Evolutionary conservation across 2,329 filamentous ascomycete species (phyloP).

Genomic region (Monilinia laxa): DNA sequence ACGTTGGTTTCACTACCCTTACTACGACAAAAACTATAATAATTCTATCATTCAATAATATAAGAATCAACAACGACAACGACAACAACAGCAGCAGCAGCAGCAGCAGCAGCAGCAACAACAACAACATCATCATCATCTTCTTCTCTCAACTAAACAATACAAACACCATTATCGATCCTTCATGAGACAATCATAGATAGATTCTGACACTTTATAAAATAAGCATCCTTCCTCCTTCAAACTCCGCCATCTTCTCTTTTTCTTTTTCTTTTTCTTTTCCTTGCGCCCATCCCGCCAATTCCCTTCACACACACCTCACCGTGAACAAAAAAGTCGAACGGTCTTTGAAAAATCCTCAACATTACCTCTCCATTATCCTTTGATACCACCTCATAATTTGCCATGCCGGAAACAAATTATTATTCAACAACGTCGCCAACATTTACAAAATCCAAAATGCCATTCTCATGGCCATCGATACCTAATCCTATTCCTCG

Average conservation of each 20-base stretch:
- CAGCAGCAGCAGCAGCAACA: not conserved
- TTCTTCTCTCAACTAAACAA: not conserved
- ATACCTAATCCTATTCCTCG: conserved; percentile 58
- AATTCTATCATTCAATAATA: conserved; percentile 21
- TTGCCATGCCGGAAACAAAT: conserved; percentile 33
- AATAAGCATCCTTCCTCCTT: conserved; percentile 11
- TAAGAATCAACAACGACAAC: not conserved
- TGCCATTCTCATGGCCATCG: conserved; percentile 48
- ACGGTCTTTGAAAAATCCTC: not conserved
- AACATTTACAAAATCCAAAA: conserved; percentile 38
- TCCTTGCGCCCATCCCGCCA: conserved; percentile 10
- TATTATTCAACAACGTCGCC: conserved; percentile 34
- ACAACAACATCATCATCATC: not conserved
- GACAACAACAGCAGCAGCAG: too few species aligned
- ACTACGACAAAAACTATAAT: too few species aligned
- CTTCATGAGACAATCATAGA: conserved; percentile 22
- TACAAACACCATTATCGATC: conserved; percentile 5
- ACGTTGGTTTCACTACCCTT: not conserved
- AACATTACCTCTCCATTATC: not conserved
- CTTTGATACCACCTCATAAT: not conserved
- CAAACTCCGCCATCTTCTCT: conserved; percentile 11
- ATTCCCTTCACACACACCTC: conserved; percentile 10
- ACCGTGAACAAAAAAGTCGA: not conserved
- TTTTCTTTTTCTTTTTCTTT: not conserved
- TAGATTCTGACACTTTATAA: conserved; percentile 14